A percentile compares a stretch with the other conserved stretches of the same genome.
phyloP scores from a whole-genome alignment of 2,329 filamentous ascomycete genomes.

The Sporothrix luriei region DNA sequence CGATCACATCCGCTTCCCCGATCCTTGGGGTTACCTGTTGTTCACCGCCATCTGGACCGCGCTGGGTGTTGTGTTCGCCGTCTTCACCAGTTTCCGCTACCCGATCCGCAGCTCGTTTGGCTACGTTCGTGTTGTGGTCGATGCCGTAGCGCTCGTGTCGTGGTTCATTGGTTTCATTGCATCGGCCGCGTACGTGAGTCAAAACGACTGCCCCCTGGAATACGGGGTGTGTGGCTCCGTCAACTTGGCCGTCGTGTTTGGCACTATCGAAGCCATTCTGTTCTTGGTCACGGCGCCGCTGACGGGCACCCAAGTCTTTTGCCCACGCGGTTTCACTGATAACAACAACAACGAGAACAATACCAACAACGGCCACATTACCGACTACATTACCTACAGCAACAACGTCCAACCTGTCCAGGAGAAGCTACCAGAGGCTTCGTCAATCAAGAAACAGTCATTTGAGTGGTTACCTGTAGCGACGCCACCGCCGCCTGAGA shows the following conservation, averaged over 20 bases:
- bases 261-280: background rate
- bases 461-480: too few species aligned
- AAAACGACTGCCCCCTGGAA: background rate
- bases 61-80: background rate
- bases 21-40: slow-evolving; percentile 8
- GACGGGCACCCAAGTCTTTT: background rate
- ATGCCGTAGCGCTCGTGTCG: background rate
- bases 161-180: slow-evolving; percentile 6
- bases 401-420: too few species aligned
- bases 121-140: background rate
- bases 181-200: background rate
- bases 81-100: background rate
- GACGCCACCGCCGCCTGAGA: too few species aligned
- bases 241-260: background rate
- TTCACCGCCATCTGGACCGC: slow-evolving; percentile 13
- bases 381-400: too few species aligned
- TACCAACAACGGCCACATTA: too few species aligned
- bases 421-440: too few species aligned
- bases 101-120: background rate
- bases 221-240: slow-evolving; percentile 2
- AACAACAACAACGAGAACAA: too few species aligned
- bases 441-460: too few species aligned
- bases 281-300: background rate
- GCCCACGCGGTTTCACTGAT: background rate
- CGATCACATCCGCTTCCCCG: slow-evolving; percentile 1